Evolutionary conservation across 2,329 filamentous ascomycete species (phyloP).

Genomic region (Fusarium euwallaceae): DNA sequence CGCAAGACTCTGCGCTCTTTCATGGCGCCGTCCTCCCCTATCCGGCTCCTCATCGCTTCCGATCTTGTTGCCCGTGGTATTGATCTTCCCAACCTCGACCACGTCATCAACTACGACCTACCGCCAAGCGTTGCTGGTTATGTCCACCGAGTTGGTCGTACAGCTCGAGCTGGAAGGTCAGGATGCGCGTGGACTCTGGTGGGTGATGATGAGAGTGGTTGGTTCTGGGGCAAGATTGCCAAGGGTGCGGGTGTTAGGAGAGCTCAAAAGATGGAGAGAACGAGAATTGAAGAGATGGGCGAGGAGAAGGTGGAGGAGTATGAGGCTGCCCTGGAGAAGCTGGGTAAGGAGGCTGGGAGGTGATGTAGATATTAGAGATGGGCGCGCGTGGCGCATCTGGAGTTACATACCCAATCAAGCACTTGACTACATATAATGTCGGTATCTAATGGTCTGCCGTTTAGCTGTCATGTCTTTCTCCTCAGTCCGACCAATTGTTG

Average conservation of each 20-base stretch:
- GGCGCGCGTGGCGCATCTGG: constrained; percentile 18
- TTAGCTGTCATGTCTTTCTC: not conserved
- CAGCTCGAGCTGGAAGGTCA: constrained; percentile 81
- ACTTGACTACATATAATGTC: not conserved
- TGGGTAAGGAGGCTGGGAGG: constrained; percentile 71
- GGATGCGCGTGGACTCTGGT: constrained; percentile 91
- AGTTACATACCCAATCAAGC: constrained; percentile 34
- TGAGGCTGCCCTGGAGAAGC: constrained; percentile 69
- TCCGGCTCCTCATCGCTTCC: constrained; percentile 86
- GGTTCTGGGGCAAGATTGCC: constrained; percentile 91
- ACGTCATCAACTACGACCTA: constrained; percentile 95
- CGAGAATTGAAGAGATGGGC: constrained; percentile 61
- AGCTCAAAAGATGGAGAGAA: constrained; percentile 60
- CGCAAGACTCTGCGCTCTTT: constrained; percentile 78
- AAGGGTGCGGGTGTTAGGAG: constrained; percentile 65
- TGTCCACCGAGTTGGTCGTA: constrained; percentile 91
- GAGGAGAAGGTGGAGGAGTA: constrained; percentile 63
- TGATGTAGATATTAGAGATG: constrained; percentile 30
- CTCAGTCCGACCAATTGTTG: constrained; percentile 44
- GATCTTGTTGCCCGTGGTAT: constrained; percentile 94
- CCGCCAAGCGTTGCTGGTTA: constrained; percentile 86
- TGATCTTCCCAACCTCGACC: constrained; percentile 81
- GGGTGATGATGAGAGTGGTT: constrained; percentile 83
- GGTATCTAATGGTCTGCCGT: not conserved
- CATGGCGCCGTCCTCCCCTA: constrained; percentile 71